These are phyloP conservation scores for Hymenoscyphus albidus DNA, from an alignment of 2,329 filamentous ascomycete genomes.

Conservation along the genomic window DNA sequence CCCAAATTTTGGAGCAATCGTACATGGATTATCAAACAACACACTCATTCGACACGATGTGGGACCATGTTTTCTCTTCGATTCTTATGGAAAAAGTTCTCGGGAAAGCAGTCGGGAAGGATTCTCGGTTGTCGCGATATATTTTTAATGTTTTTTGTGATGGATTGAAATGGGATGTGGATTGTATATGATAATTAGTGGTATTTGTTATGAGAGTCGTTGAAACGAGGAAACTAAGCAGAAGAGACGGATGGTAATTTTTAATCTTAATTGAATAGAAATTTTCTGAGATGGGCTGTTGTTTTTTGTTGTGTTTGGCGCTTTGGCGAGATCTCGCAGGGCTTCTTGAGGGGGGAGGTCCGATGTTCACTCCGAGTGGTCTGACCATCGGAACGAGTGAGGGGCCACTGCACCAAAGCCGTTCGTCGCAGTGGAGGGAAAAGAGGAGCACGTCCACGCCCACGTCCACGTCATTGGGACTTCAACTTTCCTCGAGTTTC, in stretches of 20 bases:
- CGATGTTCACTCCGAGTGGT: not conserved
- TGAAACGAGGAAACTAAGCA: not conserved
- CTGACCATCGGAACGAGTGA: too few relatives aligned
- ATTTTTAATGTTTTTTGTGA: constrained; percentile 5
- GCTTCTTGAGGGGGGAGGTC: not conserved
- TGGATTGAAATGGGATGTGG: not conserved
- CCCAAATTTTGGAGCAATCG: constrained; percentile 5
- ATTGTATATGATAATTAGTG: not conserved
- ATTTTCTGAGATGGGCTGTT: not conserved
- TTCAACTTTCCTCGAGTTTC: not conserved
- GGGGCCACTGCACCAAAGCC: not conserved
- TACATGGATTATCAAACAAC: not conserved
- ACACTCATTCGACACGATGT: not conserved
- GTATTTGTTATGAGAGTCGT: not conserved
- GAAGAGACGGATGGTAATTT: not conserved
- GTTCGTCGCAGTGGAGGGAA: too few relatives aligned
- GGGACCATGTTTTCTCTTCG: not conserved
- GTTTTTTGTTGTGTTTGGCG: not conserved
- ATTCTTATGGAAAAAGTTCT: not conserved
- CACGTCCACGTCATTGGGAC: too few relatives aligned
- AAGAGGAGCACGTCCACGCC: too few relatives aligned
- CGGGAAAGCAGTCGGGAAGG: not conserved
- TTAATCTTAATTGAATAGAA: constrained; percentile 5
- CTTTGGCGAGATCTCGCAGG: not conserved
- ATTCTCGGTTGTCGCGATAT: not conserved